Base-by-base conservation (phyloP, 1,284 basidiomycete species). In the Rhizopogon parksii region DNA sequence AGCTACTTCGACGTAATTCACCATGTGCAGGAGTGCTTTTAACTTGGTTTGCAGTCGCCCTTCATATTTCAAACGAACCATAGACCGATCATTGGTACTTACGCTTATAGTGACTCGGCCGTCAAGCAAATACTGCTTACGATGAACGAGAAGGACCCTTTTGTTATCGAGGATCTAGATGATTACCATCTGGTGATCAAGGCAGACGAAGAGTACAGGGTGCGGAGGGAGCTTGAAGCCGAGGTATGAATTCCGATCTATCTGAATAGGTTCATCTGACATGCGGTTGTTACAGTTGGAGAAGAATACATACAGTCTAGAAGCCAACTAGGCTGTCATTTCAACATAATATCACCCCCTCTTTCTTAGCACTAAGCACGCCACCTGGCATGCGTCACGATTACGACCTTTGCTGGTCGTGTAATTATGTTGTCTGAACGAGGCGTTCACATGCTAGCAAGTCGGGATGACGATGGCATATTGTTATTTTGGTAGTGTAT, bases 81-180 rank as follows among this genome's bases (percentile, higher is more conserved):
- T 12, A 24, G 39, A 52, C 15, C 19, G n/a, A n/a, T 4, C 27
- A 14, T 40, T 47, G 24, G 54, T 27, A 9, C 14, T 49, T 15
- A 14, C 21, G 19, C 27, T 45, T 27, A 39, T 60, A 92, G 91
- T 62, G 91, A 94, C 65, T 82, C 90, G 4, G 91, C 91, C 3
- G 91, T 93, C 49, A 94, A 94, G 69, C 91, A 94, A 65, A 92
- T 94, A 50, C 75, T 93, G 25, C 74, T 93, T 36, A 74, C 81
- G 12, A 80, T 94, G 76, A 89, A 95, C 66, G 87, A 91, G 67
- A 82, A 78, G 59, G 70, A 78, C 12, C 78, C 73, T 47, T 94
- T 94, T 68, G 85, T 94, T 58, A 88, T 93, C 52, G 85, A 92
- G 61, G 91, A 95, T 60, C 66, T 94, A 25, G 91, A 94, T 62